Conservation (phyloP, 371 early-diverging fungal species). For the Apophysomyces sp. region DNA sequence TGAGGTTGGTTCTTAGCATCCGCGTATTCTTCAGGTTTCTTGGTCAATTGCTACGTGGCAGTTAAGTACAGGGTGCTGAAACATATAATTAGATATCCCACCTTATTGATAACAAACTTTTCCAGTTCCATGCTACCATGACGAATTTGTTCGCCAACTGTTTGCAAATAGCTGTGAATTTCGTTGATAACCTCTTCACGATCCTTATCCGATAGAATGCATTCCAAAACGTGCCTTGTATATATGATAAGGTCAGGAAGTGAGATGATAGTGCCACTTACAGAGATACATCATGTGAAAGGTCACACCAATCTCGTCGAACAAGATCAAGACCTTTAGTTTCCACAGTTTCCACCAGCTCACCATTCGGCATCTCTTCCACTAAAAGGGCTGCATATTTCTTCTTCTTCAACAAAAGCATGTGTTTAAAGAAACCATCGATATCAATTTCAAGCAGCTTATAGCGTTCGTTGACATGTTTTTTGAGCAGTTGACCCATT, state of each 20-base stretch:
- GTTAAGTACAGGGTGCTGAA: not conserved
- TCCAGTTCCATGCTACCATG: slow-evolving; percentile 71
- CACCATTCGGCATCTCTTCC: slow-evolving; percentile 62
- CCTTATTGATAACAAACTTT: slow-evolving; percentile 94
- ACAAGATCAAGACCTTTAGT: slow-evolving; percentile 99
- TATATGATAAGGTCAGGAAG: slow-evolving; percentile 1
- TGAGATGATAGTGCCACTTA: slow-evolving; percentile 32
- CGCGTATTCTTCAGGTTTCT: slow-evolving; percentile 91
- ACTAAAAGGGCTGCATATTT: slow-evolving; percentile 97
- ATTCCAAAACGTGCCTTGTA: slow-evolving; percentile 75
- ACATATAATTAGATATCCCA: slow-evolving; percentile 9
- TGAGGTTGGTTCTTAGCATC: slow-evolving; percentile 94
- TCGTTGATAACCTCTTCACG: slow-evolving; percentile 75
- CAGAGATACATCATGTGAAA: slow-evolving; percentile 87
- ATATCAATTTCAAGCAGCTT: slow-evolving; percentile 96
- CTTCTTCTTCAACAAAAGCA: slow-evolving; percentile 99
- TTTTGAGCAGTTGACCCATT: slow-evolving; percentile 80
- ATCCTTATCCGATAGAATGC: slow-evolving; percentile 74
- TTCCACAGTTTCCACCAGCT: slow-evolving; percentile 70
- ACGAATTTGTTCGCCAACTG: slow-evolving; percentile 75
- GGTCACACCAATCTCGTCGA: slow-evolving; percentile 97
- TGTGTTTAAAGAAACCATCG: slow-evolving; percentile 94
- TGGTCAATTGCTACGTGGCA: slow-evolving; percentile 73
- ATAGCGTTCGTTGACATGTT: slow-evolving; percentile 92
- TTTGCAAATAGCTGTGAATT: slow-evolving; percentile 75